Base-by-base conservation (phyloP, 148 eudicot species). In the Drosera capensis region DNA sequence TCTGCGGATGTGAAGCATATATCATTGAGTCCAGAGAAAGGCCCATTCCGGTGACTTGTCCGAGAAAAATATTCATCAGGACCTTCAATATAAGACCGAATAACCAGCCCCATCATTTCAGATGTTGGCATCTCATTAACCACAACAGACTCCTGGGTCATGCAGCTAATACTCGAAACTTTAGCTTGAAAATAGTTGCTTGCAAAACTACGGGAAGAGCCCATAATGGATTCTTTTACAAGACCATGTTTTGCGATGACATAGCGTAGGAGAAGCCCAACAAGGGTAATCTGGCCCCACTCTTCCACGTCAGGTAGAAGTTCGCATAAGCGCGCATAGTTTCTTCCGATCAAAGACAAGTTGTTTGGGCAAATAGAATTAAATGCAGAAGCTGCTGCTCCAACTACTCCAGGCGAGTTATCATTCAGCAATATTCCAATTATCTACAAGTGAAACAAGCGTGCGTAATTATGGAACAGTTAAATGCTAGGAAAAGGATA, bases 371-470 rank as follows among this genome's bases (percentile, higher is more conserved):
- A 92, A 46, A 92, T 68, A 43, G 88, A 73, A 58, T 76, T 70
- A 71, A 85, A 92, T 46, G 99, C 79, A 31, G 95, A 73, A 37
- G 99, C 95, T 42, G 99, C 95, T 46, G 95, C 88, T 58, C 99
- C 99, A 66, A 92, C 78, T 26, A 92, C 94, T 62, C 73, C 88
- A 53, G 95, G 88, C 59, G 99, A 78, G 61, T 72, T 75, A 54
- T 92, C 99, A 63, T 73, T 84, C 35, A 88, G 66, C 65, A 81
- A 73, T 54, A 79, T 70, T 41, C 78, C 95, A 52, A 92, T 67
- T 58, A 92, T 72, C 99, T 92, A 78, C 70, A 85, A n/a, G 29
- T 43, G 30, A 66, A 56, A 22, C 23, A 21, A 38, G 20, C 46
- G 17, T 18, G 14, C 34, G n/a, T n/a, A n/a, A 43, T 21, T 14